Conservation (phyloP, 2,329 filamentous ascomycete genomes). For the Teratosphaeriaceae sp. region DNA sequence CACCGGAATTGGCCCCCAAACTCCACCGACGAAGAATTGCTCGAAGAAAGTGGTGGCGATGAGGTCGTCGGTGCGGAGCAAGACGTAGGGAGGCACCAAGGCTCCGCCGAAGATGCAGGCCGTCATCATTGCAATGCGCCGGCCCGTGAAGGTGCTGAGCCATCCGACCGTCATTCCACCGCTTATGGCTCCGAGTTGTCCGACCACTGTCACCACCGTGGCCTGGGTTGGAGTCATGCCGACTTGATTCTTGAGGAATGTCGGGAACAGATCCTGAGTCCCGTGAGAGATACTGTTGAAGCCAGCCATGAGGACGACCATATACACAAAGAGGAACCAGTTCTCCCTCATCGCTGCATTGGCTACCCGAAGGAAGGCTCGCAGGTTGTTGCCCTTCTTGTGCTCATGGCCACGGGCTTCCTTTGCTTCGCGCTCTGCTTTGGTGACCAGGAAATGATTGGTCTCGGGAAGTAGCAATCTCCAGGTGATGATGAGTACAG, state of each 20-base stretch:
- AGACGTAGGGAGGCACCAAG: constrained; percentile 30
- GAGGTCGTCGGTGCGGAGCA: constrained; percentile 26
- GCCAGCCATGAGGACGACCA: constrained; percentile 18
- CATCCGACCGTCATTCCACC: constrained; percentile 33
- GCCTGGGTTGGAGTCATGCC: constrained; percentile 23
- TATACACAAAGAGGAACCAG: constrained; percentile 32
- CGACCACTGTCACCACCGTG: constrained; percentile 31
- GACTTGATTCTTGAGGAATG: constrained; percentile 34
- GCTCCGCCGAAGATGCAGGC: constrained; percentile 30
- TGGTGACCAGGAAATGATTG: constrained; percentile 20
- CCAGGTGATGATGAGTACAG: constrained; percentile 28
- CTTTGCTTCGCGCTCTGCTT: constrained; percentile 19
- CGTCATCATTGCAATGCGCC: constrained; percentile 34
- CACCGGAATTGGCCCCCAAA: constrained; percentile 33
- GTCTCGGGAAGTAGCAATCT: constrained; percentile 21
- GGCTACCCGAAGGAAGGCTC: constrained; percentile 17
- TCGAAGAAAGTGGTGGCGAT: constrained; percentile 31
- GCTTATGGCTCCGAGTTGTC: constrained; percentile 30
- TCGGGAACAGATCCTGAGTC: constrained; percentile 35
- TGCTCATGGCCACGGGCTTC: constrained; percentile 5
- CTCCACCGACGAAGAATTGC: constrained; percentile 34
- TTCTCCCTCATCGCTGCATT: constrained; percentile 23
- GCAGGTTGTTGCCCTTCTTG: constrained; percentile 7
- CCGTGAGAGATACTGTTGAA: constrained; percentile 20
- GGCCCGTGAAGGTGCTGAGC: constrained; percentile 30